Evolutionary conservation across 1,284 basidiomycete genomes (phyloP), one percentile per base, ranked within the genome.

Genomic region (Sporisorium reilianum): DNA sequence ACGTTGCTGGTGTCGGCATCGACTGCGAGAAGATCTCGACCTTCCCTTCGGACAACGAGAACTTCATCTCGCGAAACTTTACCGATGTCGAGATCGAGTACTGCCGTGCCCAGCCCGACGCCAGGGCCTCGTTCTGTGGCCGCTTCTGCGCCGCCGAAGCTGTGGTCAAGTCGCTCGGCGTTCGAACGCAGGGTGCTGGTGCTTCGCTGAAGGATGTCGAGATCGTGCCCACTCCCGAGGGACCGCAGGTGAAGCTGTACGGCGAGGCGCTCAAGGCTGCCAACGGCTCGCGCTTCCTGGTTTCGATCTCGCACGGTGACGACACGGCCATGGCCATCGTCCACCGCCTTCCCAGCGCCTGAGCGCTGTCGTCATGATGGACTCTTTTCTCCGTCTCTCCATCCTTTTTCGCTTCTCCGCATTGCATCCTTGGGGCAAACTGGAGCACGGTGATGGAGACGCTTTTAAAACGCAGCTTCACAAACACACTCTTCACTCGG

Each of bases 141-240:
- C 92, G 95, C 74, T 99, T 97, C 95, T 93, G 91, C 50, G 95
- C 94, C 52, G 99, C 98, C 86, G 97, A 99, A 86, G 96, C 95
- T 12, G 92, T 95, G 55, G 97, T 99, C 91, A 99, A 99, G 87
- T 93, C 94, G n/a, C 89, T 99, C 16, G 92, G 93, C 34, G 91
- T 95, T 42, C 87, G 90, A 22, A 95, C 93, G 6, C 93, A 95
- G 86, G 97, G 97, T 44, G 94, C 95, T 7, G 93, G 90, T 16
- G 94, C 96, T 18, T 88, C 92, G 26, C 91, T 99, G 91, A 94
- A 93, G 86, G 95, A 98, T 74, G 97, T 99, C 77, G 97, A 98
- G 86, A 96, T 99, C 78, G 87, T 96, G 67, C 90, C 92, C 44
- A 89, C 85, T 28, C 64, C 83, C 18, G 78, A 85, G 36, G 88